These are phyloP conservation scores for Talaromyces wortmannii DNA, from an alignment of 495 filamentous ascomycete genomes.

Conservation along the genomic window DNA sequence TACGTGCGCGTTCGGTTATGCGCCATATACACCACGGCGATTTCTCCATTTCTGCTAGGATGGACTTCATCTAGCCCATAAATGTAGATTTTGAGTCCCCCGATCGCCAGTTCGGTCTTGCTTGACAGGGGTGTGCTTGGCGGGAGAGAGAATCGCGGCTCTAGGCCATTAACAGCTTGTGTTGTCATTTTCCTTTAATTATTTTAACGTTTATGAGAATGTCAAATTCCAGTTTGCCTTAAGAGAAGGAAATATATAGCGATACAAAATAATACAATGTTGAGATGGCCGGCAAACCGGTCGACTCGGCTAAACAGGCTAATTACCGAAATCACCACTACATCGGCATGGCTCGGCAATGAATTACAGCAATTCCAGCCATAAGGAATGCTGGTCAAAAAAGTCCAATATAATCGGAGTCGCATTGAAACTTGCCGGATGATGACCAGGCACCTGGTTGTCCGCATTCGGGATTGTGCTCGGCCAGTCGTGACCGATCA, in stretches of 20 bases:
- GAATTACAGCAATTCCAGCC: background rate
- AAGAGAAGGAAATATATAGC: no score
- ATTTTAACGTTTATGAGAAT: background rate
- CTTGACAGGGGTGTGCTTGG: background rate
- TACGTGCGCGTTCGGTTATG: background rate
- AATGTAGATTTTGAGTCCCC: background rate
- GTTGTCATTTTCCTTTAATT: background rate
- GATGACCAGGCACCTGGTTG: slow-evolving; percentile 11
- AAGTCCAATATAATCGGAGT: slow-evolving; percentile 30
- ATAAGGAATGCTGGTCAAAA: slow-evolving; percentile 10
- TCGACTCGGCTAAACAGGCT: background rate
- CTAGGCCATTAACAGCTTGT: background rate
- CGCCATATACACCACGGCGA: background rate
- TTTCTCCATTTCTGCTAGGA: background rate
- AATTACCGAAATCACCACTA: background rate
- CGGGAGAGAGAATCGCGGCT: slow-evolving; percentile 1
- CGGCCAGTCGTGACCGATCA: slow-evolving; percentile 38
- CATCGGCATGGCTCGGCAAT: background rate
- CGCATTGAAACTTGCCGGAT: slow-evolving; percentile 25
- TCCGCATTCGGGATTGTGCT: slow-evolving; percentile 31
- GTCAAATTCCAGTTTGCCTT: no score
- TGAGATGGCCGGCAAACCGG: background rate
- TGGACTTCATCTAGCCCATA: background rate
- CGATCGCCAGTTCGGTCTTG: background rate
- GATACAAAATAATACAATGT: background rate